These are phyloP conservation scores for Yamadazyma friedrichii DNA, from an alignment of 1,139 yeast genomes.

Conservation along the genomic window DNA sequence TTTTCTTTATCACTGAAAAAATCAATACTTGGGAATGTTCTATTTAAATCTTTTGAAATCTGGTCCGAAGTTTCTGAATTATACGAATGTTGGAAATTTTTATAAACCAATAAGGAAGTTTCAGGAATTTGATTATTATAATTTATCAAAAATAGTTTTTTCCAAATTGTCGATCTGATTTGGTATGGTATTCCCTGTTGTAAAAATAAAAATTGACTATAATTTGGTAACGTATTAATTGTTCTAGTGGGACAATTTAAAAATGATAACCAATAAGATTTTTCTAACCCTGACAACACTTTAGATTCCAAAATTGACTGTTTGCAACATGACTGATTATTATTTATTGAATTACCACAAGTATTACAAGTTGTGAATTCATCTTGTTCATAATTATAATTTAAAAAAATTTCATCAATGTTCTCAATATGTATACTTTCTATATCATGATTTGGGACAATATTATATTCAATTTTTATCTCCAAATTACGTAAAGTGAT, in stretches of 20 bases:
- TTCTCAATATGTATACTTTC: constrained; percentile 7
- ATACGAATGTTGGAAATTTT: constrained; percentile 47
- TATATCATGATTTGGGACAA: constrained; percentile 9
- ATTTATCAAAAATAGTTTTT: constrained; percentile 31
- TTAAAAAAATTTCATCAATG: constrained; percentile 14
- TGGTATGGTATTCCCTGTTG: constrained; percentile 44
- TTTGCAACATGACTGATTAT: constrained; percentile 10
- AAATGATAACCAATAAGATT: constrained; percentile 46
- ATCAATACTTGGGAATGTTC: constrained; percentile 61
- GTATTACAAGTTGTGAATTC: constrained; percentile 35
- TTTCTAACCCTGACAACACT: constrained; percentile 30
- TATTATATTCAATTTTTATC: constrained; percentile 26
- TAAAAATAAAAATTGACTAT: constrained; percentile 40
- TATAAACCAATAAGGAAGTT: constrained; percentile 32
- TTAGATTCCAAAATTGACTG: constrained; percentile 13
- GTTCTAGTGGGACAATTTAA: constrained; percentile 46
- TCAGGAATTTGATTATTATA: constrained; percentile 32
- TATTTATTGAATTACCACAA: constrained; percentile 17
- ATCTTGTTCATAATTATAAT: constrained; percentile 30
- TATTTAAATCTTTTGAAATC: constrained; percentile 58
- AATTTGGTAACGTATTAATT: constrained; percentile 46
- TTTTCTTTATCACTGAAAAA: constrained; percentile 50
- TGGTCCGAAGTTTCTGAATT: constrained; percentile 46
- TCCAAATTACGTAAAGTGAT: constrained; percentile 32
- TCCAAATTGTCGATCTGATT: constrained; percentile 39